Evolutionary conservation across 1,139 yeast genomes (phyloP), one percentile per base, ranked within the genome.

Genomic region (Protomyces inouyei): DNA sequence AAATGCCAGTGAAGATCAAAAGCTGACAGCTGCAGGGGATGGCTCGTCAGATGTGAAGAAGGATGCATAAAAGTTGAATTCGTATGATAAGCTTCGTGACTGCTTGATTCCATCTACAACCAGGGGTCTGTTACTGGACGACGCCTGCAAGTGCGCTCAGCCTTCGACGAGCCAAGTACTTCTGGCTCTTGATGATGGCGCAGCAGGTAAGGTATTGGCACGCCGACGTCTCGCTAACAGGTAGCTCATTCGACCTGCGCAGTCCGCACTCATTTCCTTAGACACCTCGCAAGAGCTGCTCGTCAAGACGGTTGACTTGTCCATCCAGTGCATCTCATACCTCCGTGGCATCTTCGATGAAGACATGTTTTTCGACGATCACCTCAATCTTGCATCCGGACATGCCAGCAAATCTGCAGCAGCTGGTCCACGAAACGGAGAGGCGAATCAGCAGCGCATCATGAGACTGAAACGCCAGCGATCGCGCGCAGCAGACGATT

Each of bases 391-490:
- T 16, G 37, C 37, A 10, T 23, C 18, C 10, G 43, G 16, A 38
- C 18, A 10, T 38, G 32, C 32, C 43, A 12, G n/a, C 43, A 38
- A 38, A 38, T 14, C 21, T 12, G 52, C 37, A 25, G 14, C 43
- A 40, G 10, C 43, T 28, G 9, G 10, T 21, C 52, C 2, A 3
- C 9, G 14, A 16, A n/a, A 38, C 38, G 18, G 21, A 16, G 28
- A 28, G 35, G 36, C 1, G 14, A 36, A 23, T 16, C 60, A 64
- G 2, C 61, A 67, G 38, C 61, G 69, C 8, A 63, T 82, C 10
- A 83, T 83, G 70, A 78, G 79, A 9, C 71, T 83, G 51, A 74
- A 75, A 2, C 75, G 76, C 55, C 85, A 85, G 0, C 75, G 73
- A 45, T 76, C 81, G 1, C 70, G 70, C 10, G 80, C 79, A 61